Evolutionary conservation across 805 yeast genomes (phyloP).

Genomic region (Myxozyma melibiosi): DNA sequence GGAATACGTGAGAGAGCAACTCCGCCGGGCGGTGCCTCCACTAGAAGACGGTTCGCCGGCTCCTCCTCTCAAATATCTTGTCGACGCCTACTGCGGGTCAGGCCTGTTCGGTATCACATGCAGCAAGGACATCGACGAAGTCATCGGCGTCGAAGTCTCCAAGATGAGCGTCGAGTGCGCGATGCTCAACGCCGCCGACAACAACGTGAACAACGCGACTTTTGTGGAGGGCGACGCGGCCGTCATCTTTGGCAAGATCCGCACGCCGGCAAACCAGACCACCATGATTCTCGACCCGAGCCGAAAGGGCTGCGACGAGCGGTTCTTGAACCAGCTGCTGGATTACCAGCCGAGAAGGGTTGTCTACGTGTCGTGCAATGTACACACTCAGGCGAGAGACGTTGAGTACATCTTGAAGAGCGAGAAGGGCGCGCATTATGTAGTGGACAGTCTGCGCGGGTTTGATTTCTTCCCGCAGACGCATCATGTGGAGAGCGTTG

Average conservation of each 20-base stretch:
- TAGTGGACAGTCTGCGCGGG: conserved; percentile 82
- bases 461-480: conserved; percentile 97
- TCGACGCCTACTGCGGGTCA: conserved; percentile 95
- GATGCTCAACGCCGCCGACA: conserved; percentile 71
- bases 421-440: conserved; percentile 59
- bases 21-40: conserved; percentile 47
- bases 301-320: conserved; percentile 92
- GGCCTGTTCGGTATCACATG: conserved; percentile 91
- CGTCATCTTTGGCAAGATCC: conserved; percentile 71
- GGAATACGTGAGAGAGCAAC: conserved; percentile 72
- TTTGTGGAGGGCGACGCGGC: conserved; percentile 94
- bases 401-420: conserved; percentile 75
- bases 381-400: conserved; percentile 96
- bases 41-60: not conserved
- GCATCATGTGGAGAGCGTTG: conserved; percentile 87
- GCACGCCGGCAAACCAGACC: conserved; percentile 73
- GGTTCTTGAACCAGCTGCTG: conserved; percentile 81
- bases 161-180: conserved; percentile 92
- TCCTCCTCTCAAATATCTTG: conserved; percentile 55
- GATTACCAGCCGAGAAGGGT: conserved; percentile 81
- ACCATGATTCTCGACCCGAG: conserved; percentile 96
- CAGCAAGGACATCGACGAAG: conserved; percentile 75
- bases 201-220: conserved; percentile 73
- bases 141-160: conserved; percentile 91
- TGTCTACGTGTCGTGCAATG: conserved; percentile 96